A percentile compares a stretch with the other conserved stretches of the same genome.
Conservation (phyloP, 2,329 filamentous ascomycete genomes). For the Monascus ruber region DNA sequence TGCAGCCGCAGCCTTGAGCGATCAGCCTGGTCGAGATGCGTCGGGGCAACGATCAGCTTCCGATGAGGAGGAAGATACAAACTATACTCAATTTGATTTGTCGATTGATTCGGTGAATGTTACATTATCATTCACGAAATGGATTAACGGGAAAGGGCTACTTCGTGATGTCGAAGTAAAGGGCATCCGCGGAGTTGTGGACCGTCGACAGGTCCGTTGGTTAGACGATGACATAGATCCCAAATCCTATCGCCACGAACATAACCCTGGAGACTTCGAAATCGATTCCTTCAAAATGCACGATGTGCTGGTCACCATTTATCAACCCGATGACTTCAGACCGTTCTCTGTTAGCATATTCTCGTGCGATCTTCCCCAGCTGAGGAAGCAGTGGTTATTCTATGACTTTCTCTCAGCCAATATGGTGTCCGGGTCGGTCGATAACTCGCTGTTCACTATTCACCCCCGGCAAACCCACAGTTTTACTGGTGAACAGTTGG, state of each 20-base stretch:
- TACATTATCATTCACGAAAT: conserved; percentile 92
- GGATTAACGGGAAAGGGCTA: conserved; percentile 94
- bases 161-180: conserved; percentile 88
- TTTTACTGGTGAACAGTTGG: conserved; percentile 53
- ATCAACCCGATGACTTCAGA: conserved; percentile 83
- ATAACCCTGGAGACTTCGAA: conserved; percentile 88
- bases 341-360: conserved; percentile 93
- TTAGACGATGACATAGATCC: conserved; percentile 61
- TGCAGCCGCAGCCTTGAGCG: conserved; percentile 53
- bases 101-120: conserved; percentile 94
- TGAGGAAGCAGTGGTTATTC: conserved; percentile 93
- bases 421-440: conserved; percentile 90
- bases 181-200: conserved; percentile 82
- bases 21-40: conserved; percentile 31
- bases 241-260: conserved; percentile 74
- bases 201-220: conserved; percentile 74
- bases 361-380: conserved; percentile 82
- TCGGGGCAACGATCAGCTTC: conserved; percentile 14
- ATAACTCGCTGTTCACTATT: conserved; percentile 93
- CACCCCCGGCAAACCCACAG: conserved; percentile 86
- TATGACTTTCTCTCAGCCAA: conserved; percentile 95
- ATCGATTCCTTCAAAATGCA: conserved; percentile 95
- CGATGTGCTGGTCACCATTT: conserved; percentile 79
- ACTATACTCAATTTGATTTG: conserved; percentile 95
- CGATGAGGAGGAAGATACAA: conserved; percentile 67